A percentile compares a stretch with the other conserved stretches of the same genome.
Conservation (phyloP, 768 basidiomycete species). For the Trametes sanguinea region DNA sequence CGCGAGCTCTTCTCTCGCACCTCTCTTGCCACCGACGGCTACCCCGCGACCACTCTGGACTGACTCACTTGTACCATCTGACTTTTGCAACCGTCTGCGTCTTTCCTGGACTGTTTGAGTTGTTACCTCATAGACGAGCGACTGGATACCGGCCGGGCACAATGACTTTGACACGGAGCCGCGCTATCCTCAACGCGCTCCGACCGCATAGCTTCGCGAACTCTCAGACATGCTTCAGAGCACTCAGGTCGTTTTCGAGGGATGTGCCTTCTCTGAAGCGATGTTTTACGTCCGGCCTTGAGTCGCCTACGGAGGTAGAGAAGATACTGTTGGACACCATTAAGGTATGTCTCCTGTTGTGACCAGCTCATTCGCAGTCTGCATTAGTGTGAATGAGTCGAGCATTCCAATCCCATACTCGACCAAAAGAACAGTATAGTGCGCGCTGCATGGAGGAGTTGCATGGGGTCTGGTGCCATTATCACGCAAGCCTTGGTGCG, state of each 20-base stretch:
- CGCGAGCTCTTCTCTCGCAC: background rate
- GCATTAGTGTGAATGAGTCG: background rate
- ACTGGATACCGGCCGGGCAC: background rate
- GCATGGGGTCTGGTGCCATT: no score
- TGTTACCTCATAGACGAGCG: background rate
- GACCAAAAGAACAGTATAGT: no score
- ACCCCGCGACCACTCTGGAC: background rate
- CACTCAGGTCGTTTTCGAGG: background rate
- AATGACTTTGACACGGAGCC: constrained; percentile 20
- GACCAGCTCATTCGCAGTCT: background rate
- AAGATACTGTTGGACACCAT: constrained; percentile 70
- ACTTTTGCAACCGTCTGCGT: background rate
- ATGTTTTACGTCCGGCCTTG: constrained; percentile 3
- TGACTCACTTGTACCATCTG: constrained; percentile 10
- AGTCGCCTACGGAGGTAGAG: constrained; percentile 44
- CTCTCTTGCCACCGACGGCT: background rate
- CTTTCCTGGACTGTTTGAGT: background rate
- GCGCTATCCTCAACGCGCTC: constrained; percentile 1
- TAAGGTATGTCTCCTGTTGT: constrained; percentile 48
- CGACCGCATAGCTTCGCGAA: background rate
- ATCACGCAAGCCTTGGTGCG: no score
- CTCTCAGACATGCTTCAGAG: background rate
- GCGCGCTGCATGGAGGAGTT: no score
- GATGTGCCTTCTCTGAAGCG: background rate
- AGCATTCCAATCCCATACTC: no score